Evolutionary conservation across 495 filamentous ascomycete species (phyloP), one percentile per base, ranked within the genome.

Genomic region (Aspergillus egyptiacus): DNA sequence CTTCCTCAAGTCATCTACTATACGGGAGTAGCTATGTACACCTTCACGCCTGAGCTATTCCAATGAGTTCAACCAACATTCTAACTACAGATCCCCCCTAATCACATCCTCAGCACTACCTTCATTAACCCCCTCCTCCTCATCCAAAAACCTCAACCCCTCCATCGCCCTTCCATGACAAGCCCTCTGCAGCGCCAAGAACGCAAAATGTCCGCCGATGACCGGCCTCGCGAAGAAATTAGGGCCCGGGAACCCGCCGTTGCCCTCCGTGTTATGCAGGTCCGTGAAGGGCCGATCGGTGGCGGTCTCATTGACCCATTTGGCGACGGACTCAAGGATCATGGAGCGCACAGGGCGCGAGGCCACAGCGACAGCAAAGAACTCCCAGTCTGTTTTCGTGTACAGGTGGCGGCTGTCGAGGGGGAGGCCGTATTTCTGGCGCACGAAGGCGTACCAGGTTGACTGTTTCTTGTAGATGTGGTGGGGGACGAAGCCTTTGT

Each of bases 361-460:
- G 11, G 87, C 77, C 7, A 95, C 81, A 2, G 91, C 86, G 46
- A 90, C 89, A 1, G 83, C 83, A 60, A 91, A 95, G 66, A 95
- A 87, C 59, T 95, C 85, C 90, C 90, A 95, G 66, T 95, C 90
- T 27, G 81, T 85, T 68, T 96, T 96, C 17, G 91, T 89, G 62
- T 90, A 95, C 5, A 86, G 62, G 62, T 94, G 87, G n/a, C 91
- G 77, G 52, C 80, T 86, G 64, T 96, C 91, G 6, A 96, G 76
- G 1, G 90, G 89, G 7, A 95, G 70, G 1, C 91, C 91, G 62
- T 91, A 95, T 51, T 68, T 74, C 57, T 91, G 84, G 2, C 80
- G 78, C n/a, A 94, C 86, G 27, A 80, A 81, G 55, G 84, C 81
- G 71, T 95, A 96, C 85, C 89, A 95, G 50, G 83, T 71, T 11